These are phyloP conservation scores for Parsonsia alboflavescens DNA, from an alignment of 257 asterid genomes.

Conservation along the genomic window DNA sequence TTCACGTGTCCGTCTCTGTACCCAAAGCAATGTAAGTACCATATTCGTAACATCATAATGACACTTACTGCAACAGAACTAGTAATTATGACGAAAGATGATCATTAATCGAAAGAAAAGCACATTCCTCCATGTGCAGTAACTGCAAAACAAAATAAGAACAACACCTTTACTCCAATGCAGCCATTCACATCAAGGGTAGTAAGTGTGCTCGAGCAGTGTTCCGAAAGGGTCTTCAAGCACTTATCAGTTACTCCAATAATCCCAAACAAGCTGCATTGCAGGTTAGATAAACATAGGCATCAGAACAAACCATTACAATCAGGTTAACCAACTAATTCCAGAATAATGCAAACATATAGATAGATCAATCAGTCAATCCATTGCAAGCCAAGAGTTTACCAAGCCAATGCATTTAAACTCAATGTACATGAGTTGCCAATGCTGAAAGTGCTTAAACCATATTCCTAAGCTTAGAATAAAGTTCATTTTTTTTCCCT, in stretches of 20 bases:
- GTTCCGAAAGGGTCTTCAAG: conserved; percentile 62
- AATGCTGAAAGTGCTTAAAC: neutral
- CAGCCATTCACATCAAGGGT: conserved; percentile 97
- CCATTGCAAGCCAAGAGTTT: conserved; percentile 3
- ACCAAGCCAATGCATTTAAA: neutral
- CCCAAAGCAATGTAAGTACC: neutral
- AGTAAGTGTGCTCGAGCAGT: conserved; percentile 56
- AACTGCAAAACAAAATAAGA: neutral
- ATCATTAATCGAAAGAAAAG: neutral
- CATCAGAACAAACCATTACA: neutral
- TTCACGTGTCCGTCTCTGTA: conserved; percentile 55
- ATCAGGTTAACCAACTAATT: neutral
- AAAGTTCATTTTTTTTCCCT: neutral
- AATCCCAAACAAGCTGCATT: conserved; percentile 88
- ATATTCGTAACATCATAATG: neutral
- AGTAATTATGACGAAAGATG: no score
- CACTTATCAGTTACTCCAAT: conserved; percentile 86
- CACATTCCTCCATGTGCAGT: neutral
- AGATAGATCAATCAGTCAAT: neutral
- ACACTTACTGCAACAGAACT: neutral
- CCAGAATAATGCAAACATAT: neutral
- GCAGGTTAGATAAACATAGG: conserved; percentile 2
- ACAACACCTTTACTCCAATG: conserved; percentile 62
- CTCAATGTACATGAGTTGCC: neutral
- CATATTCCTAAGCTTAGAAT: neutral